phyloP scores from a whole-genome alignment of 139 green algal genomes.

The Coccomyxa sp. region DNA sequence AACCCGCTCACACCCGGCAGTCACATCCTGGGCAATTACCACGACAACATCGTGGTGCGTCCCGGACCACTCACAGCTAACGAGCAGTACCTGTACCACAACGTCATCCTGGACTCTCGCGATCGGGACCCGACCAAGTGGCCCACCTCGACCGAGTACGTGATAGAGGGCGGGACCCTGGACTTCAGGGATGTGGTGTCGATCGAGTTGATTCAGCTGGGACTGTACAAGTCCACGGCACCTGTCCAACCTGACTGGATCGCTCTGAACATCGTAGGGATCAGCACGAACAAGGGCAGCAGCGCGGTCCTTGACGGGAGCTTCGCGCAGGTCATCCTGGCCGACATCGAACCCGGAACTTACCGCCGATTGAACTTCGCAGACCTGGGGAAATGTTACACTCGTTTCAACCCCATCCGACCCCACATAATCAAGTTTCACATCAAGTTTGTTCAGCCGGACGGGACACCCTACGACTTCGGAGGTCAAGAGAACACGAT shows the following conservation, averaged over 20 bases:
- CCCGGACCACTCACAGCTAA: background rate
- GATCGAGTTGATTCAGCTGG: background rate
- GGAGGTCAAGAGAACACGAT: background rate
- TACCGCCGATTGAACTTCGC: background rate
- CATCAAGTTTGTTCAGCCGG: background rate
- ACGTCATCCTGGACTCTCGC: background rate
- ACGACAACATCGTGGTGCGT: background rate
- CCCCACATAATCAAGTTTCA: constrained; percentile 1
- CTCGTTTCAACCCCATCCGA: background rate
- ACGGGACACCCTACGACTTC: background rate
- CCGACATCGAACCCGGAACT: background rate
- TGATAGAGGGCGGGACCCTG: background rate
- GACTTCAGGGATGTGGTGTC: background rate
- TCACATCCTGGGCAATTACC: background rate
- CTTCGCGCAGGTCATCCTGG: background rate
- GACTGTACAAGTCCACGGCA: background rate
- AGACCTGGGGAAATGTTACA: constrained; percentile 1
- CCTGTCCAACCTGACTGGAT: background rate
- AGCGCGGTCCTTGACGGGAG: background rate
- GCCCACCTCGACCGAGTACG: background rate
- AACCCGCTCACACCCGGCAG: background rate
- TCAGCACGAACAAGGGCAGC: background rate
- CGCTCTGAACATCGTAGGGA: background rate
- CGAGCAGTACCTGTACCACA: background rate
- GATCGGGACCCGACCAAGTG: background rate